Evolutionary conservation across 495 filamentous ascomycete species (phyloP), one percentile per base, ranked within the genome.

Genomic region (Tuber brumale): DNA sequence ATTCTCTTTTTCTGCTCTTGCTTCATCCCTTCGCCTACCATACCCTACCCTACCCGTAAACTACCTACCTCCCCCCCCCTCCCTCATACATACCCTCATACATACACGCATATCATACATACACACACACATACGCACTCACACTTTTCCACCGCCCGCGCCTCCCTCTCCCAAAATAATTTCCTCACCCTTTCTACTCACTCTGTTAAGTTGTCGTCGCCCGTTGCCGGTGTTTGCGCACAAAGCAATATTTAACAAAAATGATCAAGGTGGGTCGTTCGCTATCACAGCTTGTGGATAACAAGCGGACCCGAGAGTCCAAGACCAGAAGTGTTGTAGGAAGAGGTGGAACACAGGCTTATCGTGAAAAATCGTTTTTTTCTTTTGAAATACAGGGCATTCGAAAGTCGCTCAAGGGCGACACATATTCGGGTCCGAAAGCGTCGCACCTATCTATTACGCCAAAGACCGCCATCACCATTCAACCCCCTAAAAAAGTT

Each of bases 401-500:
- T 82, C 87, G 93, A 80, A 91, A 93, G 82, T 95, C 93, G 74
- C 89, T 95, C 86, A 96, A 95, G 85, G 91, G 91, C 81, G 93
- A 95, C 75, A 76, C 83, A 78, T 83, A 77, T 72, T 74, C 75
- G 37, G 81, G 81, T 46, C 85, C 86, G 77, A 91, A 89, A 84
- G 89, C 90, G 79, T 91, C 92, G 75, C 92, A 95, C 81, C 90
- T 94, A 81, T 94, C 93, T 69, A 94, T 97, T 71, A 92, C 94
- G 1, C 93, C 93, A 74, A 99, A 99, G 83, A 91, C 93, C 66
- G 93, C 94, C n/a, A 89, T 97, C 76, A 94, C 95, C 16, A 99
- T 99, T 83, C 88, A 95, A 44, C 94, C 95, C 77, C 95, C 95
- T 0, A 98, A 97, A 85, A 97, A 97, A 90, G 95, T 99, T 84